Percentiles rank a stretch among this genome's conserved stretches.
Conservation (phyloP, 2,329 filamentous ascomycete species). For the Xylaria sp. region DNA sequence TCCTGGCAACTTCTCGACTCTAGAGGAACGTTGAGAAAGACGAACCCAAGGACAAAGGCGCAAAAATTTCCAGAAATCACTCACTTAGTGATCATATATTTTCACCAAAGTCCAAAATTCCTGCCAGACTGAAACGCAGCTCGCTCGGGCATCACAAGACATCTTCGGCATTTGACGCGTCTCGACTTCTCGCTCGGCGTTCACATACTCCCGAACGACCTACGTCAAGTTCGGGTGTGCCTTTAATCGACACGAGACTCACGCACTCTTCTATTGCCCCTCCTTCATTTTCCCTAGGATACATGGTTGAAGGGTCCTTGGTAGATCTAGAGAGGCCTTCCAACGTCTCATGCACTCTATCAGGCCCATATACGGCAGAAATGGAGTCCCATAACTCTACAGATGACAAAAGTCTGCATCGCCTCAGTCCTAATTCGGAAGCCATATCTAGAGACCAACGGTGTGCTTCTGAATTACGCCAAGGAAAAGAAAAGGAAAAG, state of each 20-base stretch:
- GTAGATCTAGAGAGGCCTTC: conserved; percentile 5
- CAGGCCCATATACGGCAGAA: conserved; percentile 19
- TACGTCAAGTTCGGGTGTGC: conserved; percentile 45
- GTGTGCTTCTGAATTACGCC: conserved; percentile 33
- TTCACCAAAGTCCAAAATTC: conserved; percentile 37
- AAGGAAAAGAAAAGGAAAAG: conserved; percentile 46
- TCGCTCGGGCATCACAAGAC: conserved; percentile 46
- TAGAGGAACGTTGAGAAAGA: conserved; percentile 42
- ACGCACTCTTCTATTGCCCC: conserved; percentile 19
- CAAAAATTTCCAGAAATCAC: conserved; percentile 34
- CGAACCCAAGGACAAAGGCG: conserved; percentile 33
- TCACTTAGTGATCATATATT: conserved; percentile 42
- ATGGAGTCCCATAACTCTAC: conserved; percentile 30
- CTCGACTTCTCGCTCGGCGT: conserved; percentile 35
- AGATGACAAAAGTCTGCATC: conserved; percentile 17
- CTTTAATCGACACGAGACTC: conserved; percentile 40
- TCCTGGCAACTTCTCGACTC: conserved; percentile 39
- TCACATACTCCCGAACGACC: conserved; percentile 39
- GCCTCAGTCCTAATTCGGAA: conserved; percentile 3
- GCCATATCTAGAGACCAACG: conserved; percentile 17
- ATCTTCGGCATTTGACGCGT: conserved; percentile 43
- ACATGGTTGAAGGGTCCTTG: conserved; percentile 23
- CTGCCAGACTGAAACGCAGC: conserved; percentile 44
- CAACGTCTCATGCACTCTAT: conserved; percentile 21
- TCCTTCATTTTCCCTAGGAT: conserved; percentile 19